phyloP scores from a whole-genome alignment of 805 yeast species.

The Pichia membranifaciens region DNA sequence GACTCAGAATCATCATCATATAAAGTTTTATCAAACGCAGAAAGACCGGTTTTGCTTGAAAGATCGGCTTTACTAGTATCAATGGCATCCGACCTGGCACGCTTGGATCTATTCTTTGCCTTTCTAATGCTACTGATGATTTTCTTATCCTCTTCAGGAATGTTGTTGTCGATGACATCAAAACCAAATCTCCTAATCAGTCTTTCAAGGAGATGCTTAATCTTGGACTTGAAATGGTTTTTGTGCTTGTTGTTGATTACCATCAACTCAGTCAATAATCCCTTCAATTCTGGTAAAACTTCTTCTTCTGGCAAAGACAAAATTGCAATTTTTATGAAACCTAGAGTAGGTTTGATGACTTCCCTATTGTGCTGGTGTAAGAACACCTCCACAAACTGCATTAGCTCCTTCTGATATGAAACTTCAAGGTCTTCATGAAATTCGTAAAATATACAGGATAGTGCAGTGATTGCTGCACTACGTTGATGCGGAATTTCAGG shows the following conservation, averaged over 20 bases:
- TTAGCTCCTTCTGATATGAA: constrained; percentile 63
- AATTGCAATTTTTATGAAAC: constrained; percentile 87
- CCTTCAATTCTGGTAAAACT: constrained; percentile 59
- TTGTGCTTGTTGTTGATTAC: constrained; percentile 95
- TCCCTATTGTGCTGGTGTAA: constrained; percentile 88
- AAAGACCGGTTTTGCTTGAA: constrained; percentile 39
- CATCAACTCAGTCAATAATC: constrained; percentile 65
- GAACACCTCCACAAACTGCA: constrained; percentile 83
- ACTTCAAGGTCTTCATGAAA: constrained; percentile 61
- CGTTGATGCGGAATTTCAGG: constrained; percentile 94
- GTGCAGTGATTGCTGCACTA: constrained; percentile 89
- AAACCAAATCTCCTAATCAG: constrained; percentile 86
- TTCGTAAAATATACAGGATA: constrained; percentile 82
- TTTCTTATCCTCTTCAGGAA: constrained; percentile 88
- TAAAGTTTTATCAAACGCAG: constrained; percentile 90
- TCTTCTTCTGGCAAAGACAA: constrained; percentile 75
- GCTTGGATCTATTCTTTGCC: constrained; percentile 54
- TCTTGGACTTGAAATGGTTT: constrained; percentile 89
- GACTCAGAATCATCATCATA: constrained; percentile 64
- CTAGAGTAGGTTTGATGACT: constrained; percentile 89
- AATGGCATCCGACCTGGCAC: constrained; percentile 8
- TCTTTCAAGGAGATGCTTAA: constrained; percentile 89
- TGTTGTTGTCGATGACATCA: constrained; percentile 70
- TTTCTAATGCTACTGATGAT: constrained; percentile 81
- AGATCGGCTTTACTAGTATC: constrained; percentile 18